phyloP scores from a whole-genome alignment of 2,329 filamentous ascomycete genomes.

The Arthroderma uncinatum region DNA sequence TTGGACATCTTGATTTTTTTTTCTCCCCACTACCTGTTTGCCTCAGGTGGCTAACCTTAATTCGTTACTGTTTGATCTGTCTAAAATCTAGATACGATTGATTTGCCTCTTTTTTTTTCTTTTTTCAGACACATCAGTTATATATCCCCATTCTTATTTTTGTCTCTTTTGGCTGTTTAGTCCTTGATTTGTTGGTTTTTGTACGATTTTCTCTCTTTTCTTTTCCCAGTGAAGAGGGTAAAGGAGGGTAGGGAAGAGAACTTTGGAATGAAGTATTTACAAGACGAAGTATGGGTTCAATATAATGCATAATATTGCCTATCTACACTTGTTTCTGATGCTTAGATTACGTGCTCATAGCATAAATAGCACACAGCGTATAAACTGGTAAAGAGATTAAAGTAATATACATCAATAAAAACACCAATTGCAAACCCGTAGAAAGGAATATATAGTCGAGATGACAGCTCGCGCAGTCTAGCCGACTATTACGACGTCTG shows the following conservation, averaged over 20 bases:
- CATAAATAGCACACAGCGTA: too few relatives aligned
- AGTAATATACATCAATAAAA: too few relatives aligned
- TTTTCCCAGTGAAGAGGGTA: neutral
- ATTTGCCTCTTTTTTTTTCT: neutral
- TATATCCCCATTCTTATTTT: conserved; percentile 1
- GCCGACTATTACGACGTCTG: too few relatives aligned
- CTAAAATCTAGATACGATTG: conserved; percentile 1
- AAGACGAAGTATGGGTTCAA: neutral
- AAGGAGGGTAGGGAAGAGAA: neutral
- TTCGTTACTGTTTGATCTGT: conserved; percentile 1
- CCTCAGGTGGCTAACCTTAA: neutral
- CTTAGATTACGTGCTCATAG: too few relatives aligned
- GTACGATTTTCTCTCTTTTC: neutral
- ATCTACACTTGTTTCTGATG: too few relatives aligned
- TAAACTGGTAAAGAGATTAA: too few relatives aligned
- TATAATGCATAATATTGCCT: neutral
- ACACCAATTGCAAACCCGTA: too few relatives aligned
- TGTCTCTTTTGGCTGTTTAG: neutral
- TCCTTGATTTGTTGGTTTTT: neutral
- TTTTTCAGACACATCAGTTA: conserved; percentile 2
- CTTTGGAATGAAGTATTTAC: neutral
- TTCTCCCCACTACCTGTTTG: neutral
- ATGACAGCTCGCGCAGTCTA: too few relatives aligned
- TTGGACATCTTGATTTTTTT: neutral
- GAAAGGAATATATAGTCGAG: too few relatives aligned